Percentiles rank a stretch among this genome's conserved stretches.
Evolutionary conservation across 306 rosid species (phyloP).

Genomic region (Trifolium pratense): DNA sequence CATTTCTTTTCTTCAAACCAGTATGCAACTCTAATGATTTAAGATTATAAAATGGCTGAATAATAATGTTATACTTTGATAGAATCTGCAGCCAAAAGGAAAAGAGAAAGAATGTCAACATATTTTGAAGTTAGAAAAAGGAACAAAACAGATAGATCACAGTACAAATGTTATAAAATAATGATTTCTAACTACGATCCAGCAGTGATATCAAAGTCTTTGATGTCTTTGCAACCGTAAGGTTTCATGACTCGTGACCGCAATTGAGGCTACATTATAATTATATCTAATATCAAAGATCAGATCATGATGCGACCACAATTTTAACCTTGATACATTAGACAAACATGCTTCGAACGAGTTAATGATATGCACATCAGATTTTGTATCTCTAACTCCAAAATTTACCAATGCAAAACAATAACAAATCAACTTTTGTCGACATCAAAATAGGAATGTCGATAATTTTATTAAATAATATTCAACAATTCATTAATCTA

Average conservation of each 20-base stretch:
- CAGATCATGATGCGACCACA: background rate
- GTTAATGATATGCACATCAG: background rate
- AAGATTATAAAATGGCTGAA: slow-evolving; percentile 67
- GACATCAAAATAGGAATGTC: too few species aligned
- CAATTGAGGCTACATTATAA: background rate
- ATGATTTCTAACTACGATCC: background rate
- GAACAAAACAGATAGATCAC: background rate
- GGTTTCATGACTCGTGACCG: background rate
- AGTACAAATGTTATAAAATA: background rate
- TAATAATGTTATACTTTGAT: slow-evolving; percentile 58
- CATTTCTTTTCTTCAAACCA: slow-evolving; percentile 62
- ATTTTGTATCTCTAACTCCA: background rate
- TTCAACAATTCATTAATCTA: background rate
- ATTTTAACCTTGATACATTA: too few species aligned
- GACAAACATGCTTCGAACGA: background rate
- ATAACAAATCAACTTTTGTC: background rate
- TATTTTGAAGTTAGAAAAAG: background rate
- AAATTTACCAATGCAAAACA: background rate
- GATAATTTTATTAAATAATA: background rate
- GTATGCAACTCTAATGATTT: slow-evolving; percentile 65
- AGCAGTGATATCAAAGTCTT: background rate
- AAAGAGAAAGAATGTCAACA: background rate
- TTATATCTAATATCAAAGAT: too few species aligned
- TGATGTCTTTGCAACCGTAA: too few species aligned
- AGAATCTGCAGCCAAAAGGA: slow-evolving; percentile 61